Base-by-base conservation (phyloP, 1,284 basidiomycete species). In the Fomitopsis pinicola region DNA sequence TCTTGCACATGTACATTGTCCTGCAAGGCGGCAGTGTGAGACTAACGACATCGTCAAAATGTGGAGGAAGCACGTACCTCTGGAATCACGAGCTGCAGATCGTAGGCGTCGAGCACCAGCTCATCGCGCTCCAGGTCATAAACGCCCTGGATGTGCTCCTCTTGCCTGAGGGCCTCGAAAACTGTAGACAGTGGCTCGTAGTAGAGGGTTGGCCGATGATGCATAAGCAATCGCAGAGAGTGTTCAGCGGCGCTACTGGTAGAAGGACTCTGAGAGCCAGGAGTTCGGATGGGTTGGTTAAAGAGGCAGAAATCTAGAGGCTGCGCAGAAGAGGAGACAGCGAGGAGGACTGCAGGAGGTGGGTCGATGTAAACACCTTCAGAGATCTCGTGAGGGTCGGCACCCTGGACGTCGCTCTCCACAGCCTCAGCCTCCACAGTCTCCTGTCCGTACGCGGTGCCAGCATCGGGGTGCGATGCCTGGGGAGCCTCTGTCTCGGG, bases 1-100 rank as follows among this genome's bases (percentile, higher is more conserved):
- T 90, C 87, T 57, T 84, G 85, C 10, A 85, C 79, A 71, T 87
- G 84, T n/a, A 85, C 75, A 67, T 91, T 89, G 70, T 92, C 90
- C 89, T 92, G 62, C n/a, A 57, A 14, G 26, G 2, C 15, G 26
- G 3, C 3, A 61, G 53, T 15, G 35, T 50, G 19, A 30, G 40
- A 9, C 10, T 42, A 1, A 22, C 30, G 0, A 28, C 12, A 15
- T 45, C n/a, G 10, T 36, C 14, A 3, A 17, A 8, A 12, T 15
- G 10, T 35, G 14, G 17, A 8, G 38, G 14, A 14, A 12, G 30
- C 53, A 69, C 78, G 45, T 63, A 89, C 89, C 81, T 92, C 89
- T 57, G 84, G 83, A 59, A 91, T 75, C 5, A 74, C 72, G 28
- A 92, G 72, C 62, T 85, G 80, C 48, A 92, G 71, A 69, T 90